phyloP scores from a whole-genome alignment of 345 rosid species.

The Ceriops zippeliana region DNA sequence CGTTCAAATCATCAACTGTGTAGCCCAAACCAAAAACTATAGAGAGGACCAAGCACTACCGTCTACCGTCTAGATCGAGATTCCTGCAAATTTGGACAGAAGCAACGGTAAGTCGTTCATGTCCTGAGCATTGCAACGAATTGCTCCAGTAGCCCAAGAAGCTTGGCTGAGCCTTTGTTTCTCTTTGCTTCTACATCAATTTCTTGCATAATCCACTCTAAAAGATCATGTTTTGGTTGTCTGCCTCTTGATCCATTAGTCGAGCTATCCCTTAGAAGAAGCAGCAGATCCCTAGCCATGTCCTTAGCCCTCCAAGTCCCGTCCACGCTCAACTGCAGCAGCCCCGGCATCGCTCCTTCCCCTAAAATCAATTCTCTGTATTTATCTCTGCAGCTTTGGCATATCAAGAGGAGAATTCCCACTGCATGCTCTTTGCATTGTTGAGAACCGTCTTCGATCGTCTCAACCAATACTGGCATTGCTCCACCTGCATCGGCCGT shows the following conservation, averaged over 20 bases:
- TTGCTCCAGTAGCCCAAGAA: slow-evolving; percentile 57
- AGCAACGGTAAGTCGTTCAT: slow-evolving; percentile 14
- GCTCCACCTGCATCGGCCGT: slow-evolving; percentile 36
- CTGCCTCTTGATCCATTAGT: slow-evolving; percentile 25
- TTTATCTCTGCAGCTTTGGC: slow-evolving; percentile 59
- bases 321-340: slow-evolving; percentile 71
- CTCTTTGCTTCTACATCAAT: slow-evolving; percentile 63
- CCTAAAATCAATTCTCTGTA: slow-evolving; percentile 61
- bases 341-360: slow-evolving; percentile 79
- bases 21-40: neutral
- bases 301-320: slow-evolving; percentile 65
- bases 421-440: slow-evolving; percentile 71
- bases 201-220: slow-evolving; percentile 43
- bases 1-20: neutral
- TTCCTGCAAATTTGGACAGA: neutral
- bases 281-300: slow-evolving; percentile 56
- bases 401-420: slow-evolving; percentile 54
- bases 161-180: slow-evolving; percentile 33
- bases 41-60: neutral
- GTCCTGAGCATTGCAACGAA: slow-evolving; percentile 70
- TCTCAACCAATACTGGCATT: slow-evolving; percentile 61
- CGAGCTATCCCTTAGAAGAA: slow-evolving; percentile 58
- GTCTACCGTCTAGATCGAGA: neutral
- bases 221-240: slow-evolving; percentile 43
- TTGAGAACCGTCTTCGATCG: slow-evolving; percentile 65